phyloP scores from a whole-genome alignment of 179 eudicot species.

The Actinidia polygama region DNA sequence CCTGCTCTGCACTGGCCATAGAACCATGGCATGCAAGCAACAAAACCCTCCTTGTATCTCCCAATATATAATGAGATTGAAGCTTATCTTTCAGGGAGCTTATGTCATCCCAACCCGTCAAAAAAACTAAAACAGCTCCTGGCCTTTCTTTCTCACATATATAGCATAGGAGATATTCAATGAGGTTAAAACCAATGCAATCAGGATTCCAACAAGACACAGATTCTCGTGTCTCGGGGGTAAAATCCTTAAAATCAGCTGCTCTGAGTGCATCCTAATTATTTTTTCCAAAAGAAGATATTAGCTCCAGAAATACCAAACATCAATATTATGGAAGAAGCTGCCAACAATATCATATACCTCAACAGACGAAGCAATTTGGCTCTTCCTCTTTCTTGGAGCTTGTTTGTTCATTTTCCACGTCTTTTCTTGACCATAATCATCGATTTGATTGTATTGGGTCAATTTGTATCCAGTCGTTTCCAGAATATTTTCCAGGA shows the following conservation, averaged over 20 bases:
- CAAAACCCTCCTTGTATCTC: constrained; percentile 71
- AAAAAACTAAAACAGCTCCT: constrained; percentile 84
- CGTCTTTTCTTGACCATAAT: constrained; percentile 75
- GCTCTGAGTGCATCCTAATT: constrained; percentile 73
- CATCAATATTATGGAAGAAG: constrained; percentile 8
- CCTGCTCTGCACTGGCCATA: constrained; percentile 96
- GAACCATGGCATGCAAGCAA: constrained; percentile 95
- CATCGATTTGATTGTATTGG: constrained; percentile 83
- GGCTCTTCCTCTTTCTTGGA: constrained; percentile 88
- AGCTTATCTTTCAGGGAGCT: constrained; percentile 84
- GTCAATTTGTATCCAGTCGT: constrained; percentile 78
- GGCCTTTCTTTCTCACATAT: constrained; percentile 77
- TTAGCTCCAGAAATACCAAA: constrained; percentile 13
- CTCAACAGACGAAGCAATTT: constrained; percentile 85
- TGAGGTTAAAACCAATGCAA: constrained; percentile 81
- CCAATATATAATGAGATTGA: constrained; percentile 61
- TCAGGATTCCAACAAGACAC: constrained; percentile 96
- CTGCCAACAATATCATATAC: constrained; percentile 34
- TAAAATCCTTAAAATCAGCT: constrained; percentile 71
- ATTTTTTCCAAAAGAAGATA: constrained; percentile 15
- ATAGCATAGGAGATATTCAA: constrained; percentile 67
- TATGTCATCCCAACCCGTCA: constrained; percentile 99
- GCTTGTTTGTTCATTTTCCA: constrained; percentile 91
- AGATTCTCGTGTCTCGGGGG: constrained; percentile 67
- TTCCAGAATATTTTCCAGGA: constrained; percentile 79